These are phyloP conservation scores for Themeda triandra DNA, from an alignment of 176 grass and related monocot genomes.

Conservation along the genomic window DNA sequence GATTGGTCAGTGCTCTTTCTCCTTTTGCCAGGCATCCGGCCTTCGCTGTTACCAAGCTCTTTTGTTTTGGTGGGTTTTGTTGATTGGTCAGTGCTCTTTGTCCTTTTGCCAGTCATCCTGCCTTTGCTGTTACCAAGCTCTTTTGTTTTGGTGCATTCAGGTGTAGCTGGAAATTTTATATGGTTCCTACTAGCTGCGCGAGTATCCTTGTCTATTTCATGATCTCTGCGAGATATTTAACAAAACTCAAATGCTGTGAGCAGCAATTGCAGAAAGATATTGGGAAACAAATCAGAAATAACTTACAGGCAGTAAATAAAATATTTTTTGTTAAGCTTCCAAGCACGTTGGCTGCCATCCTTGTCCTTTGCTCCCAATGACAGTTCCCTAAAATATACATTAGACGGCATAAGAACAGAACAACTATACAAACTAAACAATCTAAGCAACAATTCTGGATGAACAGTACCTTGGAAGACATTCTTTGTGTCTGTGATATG, in stretches of 20 bases:
- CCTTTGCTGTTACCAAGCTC: neutral
- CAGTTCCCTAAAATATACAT: conserved; percentile 26
- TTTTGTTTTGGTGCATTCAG: conserved; percentile 11
- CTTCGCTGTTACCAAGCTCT: too few species aligned
- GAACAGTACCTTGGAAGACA: conserved; percentile 66
- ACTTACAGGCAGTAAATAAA: conserved; percentile 56
- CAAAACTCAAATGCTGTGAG: conserved; percentile 15
- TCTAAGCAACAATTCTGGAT: conserved; percentile 1
- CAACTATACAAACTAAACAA: neutral
- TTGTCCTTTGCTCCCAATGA: conserved; percentile 24
- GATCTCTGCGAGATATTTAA: conserved; percentile 39
- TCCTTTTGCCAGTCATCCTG: neutral
- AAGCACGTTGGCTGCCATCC: conserved; percentile 8
- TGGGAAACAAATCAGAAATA: neutral
- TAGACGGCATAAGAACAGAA: conserved; percentile 2
- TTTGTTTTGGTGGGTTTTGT: neutral
- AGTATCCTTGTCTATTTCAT: conserved; percentile 35
- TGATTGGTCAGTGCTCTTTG: conserved; percentile 3
- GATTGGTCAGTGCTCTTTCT: too few species aligned
- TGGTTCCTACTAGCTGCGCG: conserved; percentile 41
- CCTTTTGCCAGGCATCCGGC: too few species aligned
- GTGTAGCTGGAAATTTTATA: conserved; percentile 50
- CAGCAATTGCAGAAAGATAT: conserved; percentile 18
- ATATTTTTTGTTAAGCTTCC: conserved; percentile 30
- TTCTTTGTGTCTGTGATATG: conserved; percentile 65